Conservation (phyloP, 208 protist species). For the Porcisia hertigi region DNA sequence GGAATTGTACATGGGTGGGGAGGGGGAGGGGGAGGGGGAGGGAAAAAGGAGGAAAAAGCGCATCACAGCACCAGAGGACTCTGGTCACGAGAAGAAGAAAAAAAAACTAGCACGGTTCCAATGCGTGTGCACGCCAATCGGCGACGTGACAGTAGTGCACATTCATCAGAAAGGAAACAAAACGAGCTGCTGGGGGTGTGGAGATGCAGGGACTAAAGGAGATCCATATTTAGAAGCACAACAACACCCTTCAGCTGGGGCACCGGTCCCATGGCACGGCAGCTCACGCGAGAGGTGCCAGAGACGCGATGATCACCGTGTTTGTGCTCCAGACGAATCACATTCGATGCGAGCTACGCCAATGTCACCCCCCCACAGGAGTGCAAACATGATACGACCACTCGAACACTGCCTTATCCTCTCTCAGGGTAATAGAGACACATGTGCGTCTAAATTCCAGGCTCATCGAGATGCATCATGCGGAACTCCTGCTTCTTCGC, state of each 20-base stretch:
- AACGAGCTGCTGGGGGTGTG: background rate
- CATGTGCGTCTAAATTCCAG: constrained; percentile 16
- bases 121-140: background rate
- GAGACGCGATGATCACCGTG: background rate
- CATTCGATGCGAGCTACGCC: background rate
- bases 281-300: background rate
- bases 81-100: background rate
- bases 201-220: background rate
- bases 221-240: background rate
- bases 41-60: background rate
- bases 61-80: background rate
- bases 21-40: background rate
- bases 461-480: constrained; percentile 66
- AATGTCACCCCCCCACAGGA: no score
- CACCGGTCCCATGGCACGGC: background rate
- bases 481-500: constrained; percentile 61
- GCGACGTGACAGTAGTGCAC: background rate
- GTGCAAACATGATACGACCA: background rate
- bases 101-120: background rate
- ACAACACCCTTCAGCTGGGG: background rate
- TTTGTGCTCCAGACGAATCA: background rate
- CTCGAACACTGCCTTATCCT: background rate
- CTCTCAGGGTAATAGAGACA: background rate
- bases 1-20: constrained; percentile 1
- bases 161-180: background rate